Evolutionary conservation across 495 filamentous ascomycete species (phyloP).

Genomic region (Penicillium pulvis): DNA sequence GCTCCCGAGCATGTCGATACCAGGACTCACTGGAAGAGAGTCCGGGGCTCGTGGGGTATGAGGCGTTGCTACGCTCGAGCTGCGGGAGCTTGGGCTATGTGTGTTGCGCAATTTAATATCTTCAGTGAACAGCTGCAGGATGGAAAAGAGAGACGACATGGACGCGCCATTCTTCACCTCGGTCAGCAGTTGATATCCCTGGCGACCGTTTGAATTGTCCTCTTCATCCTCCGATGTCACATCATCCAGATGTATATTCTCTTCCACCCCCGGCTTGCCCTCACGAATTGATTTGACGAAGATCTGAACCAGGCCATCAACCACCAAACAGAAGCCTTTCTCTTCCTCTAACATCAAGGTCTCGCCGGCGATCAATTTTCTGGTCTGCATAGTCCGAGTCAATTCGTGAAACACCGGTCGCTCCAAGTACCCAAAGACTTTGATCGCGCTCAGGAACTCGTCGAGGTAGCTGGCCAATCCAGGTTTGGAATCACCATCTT

Average conservation of each 20-base stretch:
- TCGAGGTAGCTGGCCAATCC: slow-evolving; percentile 94
- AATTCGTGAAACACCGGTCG: slow-evolving; percentile 96
- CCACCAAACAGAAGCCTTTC: slow-evolving; percentile 96
- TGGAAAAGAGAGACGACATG: slow-evolving; percentile 97
- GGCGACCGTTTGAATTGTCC: slow-evolving; percentile 58
- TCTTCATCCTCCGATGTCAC: slow-evolving; percentile 68
- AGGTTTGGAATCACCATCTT: slow-evolving; percentile 86
- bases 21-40: slow-evolving; percentile 48
- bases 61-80: slow-evolving; percentile 35
- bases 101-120: slow-evolving; percentile 78
- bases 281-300: slow-evolving; percentile 90
- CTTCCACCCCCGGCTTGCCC: slow-evolving; percentile 35
- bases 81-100: slow-evolving; percentile 43
- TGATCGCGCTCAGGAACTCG: slow-evolving; percentile 98
- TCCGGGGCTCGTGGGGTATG: slow-evolving; percentile 40
- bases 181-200: slow-evolving; percentile 89
- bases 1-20: slow-evolving; percentile 37
- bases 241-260: slow-evolving; percentile 25
- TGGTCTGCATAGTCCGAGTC: slow-evolving; percentile 95
- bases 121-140: slow-evolving; percentile 94
- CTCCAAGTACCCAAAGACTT: slow-evolving; percentile 97
- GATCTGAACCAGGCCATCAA: slow-evolving; percentile 95
- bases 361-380: slow-evolving; percentile 93
- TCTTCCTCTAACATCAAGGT: slow-evolving; percentile 94
- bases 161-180: slow-evolving; percentile 98